Evolutionary conservation across 1,284 basidiomycete genomes (phyloP), one percentile per base, ranked within the genome.

Genomic region (Ceratobasidium sp.): DNA sequence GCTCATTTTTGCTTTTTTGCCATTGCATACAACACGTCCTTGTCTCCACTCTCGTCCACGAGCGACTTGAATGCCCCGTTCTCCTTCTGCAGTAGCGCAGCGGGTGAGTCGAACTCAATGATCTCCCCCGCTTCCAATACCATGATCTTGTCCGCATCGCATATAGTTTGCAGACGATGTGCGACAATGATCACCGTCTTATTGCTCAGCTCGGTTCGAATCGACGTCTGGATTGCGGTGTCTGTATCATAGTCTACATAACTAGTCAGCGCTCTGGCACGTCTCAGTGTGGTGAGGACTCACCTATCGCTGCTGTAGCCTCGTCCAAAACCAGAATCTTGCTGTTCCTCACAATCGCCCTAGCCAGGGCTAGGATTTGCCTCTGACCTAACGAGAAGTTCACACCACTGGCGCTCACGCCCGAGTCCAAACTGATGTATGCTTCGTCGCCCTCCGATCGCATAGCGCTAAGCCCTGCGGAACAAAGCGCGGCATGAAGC

Each of bases 11-110:
- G n/a, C n/a, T n/a, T n/a, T n/a, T n/a, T n/a, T 38, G 11, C 11
- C 35, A 38, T 38, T 5, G 77, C 79, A 35, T 80, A 78, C 66
- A 83, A 73, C 35, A 75, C 77, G 18, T 81, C 81, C 64, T 76
- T 80, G 73, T 83, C 83, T 16, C 78, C 81, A 63, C 82, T 82
- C 63, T 80, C 80, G 67, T 84, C 82, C 0, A 84, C 82, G 14
- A 83, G 72, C 9, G 80, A 77, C 32, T 79, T 78, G 16, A 84
- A 78, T 59, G 80, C 76, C 18, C 82, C 80, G 41, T 79, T 77
- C 54, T 81, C 79, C 32, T 81, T 80, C 66, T 78, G 74, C 47
- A 84, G 77, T 18, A 84, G 76, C n/a, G 78, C 78, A 21, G 73
- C 76, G 0, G 82, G 83, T 16, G 75, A 77, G 44, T 81, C 83